These are phyloP conservation scores for Aspergillus steynii DNA, from an alignment of 495 filamentous ascomycete species.

Conservation along the genomic window DNA sequence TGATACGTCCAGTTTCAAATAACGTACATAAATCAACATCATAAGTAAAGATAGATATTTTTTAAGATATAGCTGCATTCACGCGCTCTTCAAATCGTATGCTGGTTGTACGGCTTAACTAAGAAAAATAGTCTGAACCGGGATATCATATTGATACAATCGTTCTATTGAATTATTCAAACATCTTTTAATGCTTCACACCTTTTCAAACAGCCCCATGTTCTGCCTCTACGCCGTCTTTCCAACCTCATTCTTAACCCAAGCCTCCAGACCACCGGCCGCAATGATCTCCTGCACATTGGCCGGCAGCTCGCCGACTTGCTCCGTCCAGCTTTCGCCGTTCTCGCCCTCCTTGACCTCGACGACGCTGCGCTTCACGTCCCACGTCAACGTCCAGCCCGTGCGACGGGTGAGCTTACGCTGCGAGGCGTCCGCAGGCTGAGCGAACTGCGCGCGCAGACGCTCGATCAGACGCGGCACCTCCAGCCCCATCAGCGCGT, in stretches of 20 bases:
- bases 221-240: not conserved
- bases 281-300: slow-evolving; percentile 90
- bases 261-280: slow-evolving; percentile 66
- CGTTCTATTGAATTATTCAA: not conserved
- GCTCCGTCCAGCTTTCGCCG: slow-evolving; percentile 66
- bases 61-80: no score
- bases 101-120: no score
- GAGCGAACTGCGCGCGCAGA: slow-evolving; percentile 60
- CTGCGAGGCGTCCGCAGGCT: slow-evolving; percentile 11
- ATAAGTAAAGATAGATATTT: no score
- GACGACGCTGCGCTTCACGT: slow-evolving; percentile 70
- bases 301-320: slow-evolving; percentile 78
- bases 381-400: slow-evolving; percentile 84
- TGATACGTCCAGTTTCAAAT: no score
- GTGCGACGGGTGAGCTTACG: slow-evolving; percentile 66
- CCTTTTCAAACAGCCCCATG: not conserved
- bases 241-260: not conserved
- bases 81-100: no score
- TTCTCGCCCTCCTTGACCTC: slow-evolving; percentile 64
- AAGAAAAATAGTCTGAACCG: not conserved
- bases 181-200: not conserved
- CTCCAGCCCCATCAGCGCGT: slow-evolving; percentile 80
- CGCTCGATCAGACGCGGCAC: slow-evolving; percentile 68
- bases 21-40: no score
- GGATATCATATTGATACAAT: not conserved